These are phyloP conservation scores for Manihot esculenta DNA, from an alignment of 441 rosid genomes.

Conservation along the genomic window DNA sequence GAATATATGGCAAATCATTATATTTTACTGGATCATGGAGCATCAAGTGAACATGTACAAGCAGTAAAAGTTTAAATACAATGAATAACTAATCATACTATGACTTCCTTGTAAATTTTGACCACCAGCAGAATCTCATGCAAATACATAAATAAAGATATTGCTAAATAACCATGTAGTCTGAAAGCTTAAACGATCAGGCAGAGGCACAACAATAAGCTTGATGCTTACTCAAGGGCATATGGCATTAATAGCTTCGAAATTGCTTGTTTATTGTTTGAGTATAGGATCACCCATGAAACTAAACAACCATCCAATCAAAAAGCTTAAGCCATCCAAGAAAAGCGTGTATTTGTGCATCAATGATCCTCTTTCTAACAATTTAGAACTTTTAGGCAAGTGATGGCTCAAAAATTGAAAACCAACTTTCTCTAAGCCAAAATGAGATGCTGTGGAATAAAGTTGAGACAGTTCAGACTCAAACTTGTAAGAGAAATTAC, in stretches of 20 bases:
- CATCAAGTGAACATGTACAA: neutral
- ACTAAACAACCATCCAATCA: neutral
- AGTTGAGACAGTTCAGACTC: neutral
- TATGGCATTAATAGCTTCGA: neutral
- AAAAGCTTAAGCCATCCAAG: neutral
- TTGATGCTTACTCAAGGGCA: neutral
- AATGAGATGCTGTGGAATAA: neutral
- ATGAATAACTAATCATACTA: neutral
- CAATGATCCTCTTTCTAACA: constrained; percentile 4
- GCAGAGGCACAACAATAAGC: neutral
- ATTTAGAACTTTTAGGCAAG: neutral
- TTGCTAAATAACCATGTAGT: constrained; percentile 1
- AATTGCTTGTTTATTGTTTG: neutral
- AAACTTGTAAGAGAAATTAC: neutral
- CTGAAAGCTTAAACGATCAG: neutral
- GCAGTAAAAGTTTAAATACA: neutral
- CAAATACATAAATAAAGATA: neutral
- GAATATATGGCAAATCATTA: neutral
- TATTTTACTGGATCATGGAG: neutral
- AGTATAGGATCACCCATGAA: neutral
- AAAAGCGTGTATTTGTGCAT: neutral
- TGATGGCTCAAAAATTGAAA: neutral
- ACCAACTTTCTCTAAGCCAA: neutral
- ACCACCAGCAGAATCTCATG: neutral
- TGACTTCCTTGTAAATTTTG: neutral